Evolutionary conservation across 176 grass and related monocot species (phyloP).

Genomic region (Triticum dicoccoides): DNA sequence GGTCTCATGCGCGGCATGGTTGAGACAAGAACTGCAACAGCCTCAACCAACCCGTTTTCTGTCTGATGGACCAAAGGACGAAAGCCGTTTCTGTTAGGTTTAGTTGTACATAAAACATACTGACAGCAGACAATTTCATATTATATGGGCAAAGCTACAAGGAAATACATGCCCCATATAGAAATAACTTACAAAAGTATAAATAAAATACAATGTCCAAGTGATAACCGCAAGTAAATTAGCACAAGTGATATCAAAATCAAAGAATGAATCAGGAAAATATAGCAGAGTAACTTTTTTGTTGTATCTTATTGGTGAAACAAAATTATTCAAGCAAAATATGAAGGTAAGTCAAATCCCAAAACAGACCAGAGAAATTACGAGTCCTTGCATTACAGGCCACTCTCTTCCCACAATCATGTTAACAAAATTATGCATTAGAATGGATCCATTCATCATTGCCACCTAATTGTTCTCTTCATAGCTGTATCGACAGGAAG

Average conservation of each 20-base stretch:
- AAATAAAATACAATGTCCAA: background rate
- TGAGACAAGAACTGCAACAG: slow-evolving; percentile 82
- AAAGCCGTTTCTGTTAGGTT: background rate
- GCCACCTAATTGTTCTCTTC: slow-evolving; percentile 5
- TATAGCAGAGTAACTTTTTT: background rate
- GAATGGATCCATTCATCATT: background rate
- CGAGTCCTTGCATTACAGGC: background rate
- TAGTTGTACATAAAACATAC: slow-evolving; percentile 12
- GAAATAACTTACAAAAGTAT: slow-evolving; percentile 5
- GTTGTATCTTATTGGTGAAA: background rate
- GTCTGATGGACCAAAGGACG: slow-evolving; percentile 50
- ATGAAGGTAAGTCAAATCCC: background rate
- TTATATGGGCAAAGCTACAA: slow-evolving; percentile 17
- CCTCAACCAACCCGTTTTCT: slow-evolving; percentile 98
- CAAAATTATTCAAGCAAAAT: background rate
- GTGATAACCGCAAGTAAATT: background rate
- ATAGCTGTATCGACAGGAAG: background rate
- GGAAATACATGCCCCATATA: background rate
- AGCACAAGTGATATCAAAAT: background rate
- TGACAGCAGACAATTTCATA: background rate
- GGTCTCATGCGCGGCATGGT: slow-evolving; percentile 85
- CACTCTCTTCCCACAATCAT: background rate
- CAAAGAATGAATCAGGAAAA: background rate
- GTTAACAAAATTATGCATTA: background rate
- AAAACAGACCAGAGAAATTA: background rate